Conservation (phyloP, 2,329 filamentous ascomycete genomes). For the Xylaria polymorpha region DNA sequence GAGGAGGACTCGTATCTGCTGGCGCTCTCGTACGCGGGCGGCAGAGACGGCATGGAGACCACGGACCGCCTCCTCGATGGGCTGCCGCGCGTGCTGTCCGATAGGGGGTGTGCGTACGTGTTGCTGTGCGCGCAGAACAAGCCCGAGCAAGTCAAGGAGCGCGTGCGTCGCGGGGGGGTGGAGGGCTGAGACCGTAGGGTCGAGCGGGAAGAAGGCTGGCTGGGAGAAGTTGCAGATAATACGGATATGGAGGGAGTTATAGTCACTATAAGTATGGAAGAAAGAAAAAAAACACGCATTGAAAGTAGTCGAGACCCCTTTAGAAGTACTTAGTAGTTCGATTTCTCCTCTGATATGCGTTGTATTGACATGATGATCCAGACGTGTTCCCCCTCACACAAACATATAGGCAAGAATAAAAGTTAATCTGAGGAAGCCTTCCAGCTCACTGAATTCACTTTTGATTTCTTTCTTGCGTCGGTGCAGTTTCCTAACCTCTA, state of each 20-base stretch:
- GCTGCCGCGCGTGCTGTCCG: constrained; percentile 72
- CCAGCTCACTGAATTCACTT: constrained; percentile 40
- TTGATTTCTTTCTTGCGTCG: constrained; percentile 38
- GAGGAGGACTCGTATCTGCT: constrained; percentile 87
- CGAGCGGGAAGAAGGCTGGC: constrained; percentile 86
- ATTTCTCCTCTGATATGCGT: constrained; percentile 11
- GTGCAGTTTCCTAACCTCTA: constrained; percentile 43
- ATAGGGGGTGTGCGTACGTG: constrained; percentile 85
- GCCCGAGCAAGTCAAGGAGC: constrained; percentile 76
- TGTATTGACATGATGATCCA: constrained; percentile 12
- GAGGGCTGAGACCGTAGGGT: constrained; percentile 80
- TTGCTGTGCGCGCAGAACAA: constrained; percentile 91
- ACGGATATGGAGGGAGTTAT: constrained; percentile 76
- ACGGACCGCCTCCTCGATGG: constrained; percentile 81
- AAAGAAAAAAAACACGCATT: neutral
- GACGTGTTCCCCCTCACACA: constrained; percentile 6
- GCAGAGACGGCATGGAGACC: constrained; percentile 91
- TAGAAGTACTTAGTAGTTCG: constrained; percentile 22
- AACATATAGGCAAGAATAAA: constrained; percentile 23
- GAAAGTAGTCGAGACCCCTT: neutral
- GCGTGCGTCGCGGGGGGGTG: constrained; percentile 69
- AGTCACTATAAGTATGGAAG: constrained; percentile 11
- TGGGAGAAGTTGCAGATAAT: constrained; percentile 96
- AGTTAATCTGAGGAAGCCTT: constrained; percentile 39
- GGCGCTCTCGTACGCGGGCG: constrained; percentile 88